Evolutionary conservation across 1,284 basidiomycete species (phyloP).

Genomic region (Cryptococcus wingfieldii): DNA sequence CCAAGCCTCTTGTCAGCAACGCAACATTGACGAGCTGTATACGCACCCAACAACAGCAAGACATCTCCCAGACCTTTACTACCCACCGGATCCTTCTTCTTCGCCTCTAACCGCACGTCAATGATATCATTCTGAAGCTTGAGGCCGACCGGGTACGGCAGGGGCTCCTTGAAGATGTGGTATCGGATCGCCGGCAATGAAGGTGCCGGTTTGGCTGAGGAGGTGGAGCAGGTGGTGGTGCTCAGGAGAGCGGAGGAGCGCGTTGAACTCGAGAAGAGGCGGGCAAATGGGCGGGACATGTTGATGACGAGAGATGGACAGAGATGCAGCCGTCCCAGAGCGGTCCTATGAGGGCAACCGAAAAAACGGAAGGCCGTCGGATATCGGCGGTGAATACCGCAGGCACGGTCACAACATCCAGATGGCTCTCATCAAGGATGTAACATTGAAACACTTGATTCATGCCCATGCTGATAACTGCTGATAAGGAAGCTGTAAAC

Average conservation of each 20-base stretch:
- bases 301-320: no score
- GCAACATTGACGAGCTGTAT: neutral
- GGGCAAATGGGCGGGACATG: neutral
- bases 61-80: constrained; percentile 49
- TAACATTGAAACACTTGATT: no score
- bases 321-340: no score
- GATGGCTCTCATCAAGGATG: no score
- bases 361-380: no score
- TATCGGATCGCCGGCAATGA: constrained; percentile 61
- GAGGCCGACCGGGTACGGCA: constrained; percentile 68
- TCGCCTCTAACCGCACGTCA: constrained; percentile 54
- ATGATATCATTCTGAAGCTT: constrained; percentile 68
- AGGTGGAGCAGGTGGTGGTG: neutral
- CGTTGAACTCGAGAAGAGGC: neutral
- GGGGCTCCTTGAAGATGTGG: constrained; percentile 66
- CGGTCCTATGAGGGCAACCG: no score
- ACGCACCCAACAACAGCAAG: constrained; percentile 51
- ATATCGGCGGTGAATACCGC: no score
- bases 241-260: neutral
- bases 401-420: no score
- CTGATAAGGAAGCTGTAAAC: no score
- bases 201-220: neutral
- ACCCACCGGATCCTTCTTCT: constrained; percentile 21
- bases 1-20: neutral
- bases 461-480: no score